Evolutionary conservation across 140 eudicot species (phyloP).

Genomic region (Ambrosia hybrid): DNA sequence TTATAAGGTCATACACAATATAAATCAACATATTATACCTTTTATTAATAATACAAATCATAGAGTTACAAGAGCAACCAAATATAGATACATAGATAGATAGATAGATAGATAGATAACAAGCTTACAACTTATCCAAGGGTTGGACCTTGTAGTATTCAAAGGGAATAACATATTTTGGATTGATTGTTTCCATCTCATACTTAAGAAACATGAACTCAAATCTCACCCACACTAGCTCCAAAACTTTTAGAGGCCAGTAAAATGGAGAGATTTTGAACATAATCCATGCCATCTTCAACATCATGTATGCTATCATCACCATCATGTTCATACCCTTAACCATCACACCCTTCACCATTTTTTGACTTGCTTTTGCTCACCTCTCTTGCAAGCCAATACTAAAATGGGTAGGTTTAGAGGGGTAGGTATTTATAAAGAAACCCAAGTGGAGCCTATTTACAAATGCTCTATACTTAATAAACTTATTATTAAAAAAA

Average conservation of each 20-base stretch:
- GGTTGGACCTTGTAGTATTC: constrained; percentile 36
- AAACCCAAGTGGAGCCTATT: background rate
- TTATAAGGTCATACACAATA: too few species aligned
- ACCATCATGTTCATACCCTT: constrained; percentile 29
- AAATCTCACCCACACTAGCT: constrained; percentile 32
- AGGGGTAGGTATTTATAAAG: background rate
- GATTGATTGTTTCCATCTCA: constrained; percentile 31
- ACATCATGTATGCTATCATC: constrained; percentile 16
- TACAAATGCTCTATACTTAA: background rate
- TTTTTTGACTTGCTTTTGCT: background rate
- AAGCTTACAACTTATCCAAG: constrained; percentile 15
- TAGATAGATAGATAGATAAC: background rate
- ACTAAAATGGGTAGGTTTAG: background rate
- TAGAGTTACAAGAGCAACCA: background rate
- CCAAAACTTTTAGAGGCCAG: constrained; percentile 27
- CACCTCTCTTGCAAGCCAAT: background rate
- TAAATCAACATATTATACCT: too few species aligned
- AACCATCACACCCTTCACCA: constrained; percentile 21
- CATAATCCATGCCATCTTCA: constrained; percentile 31
- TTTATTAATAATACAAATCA: background rate
- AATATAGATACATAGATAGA: background rate
- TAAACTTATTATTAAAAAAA: too few species aligned
- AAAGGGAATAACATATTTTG: constrained; percentile 35
- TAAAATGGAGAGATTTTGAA: constrained; percentile 29
- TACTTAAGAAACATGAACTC: constrained; percentile 29